Evolutionary conservation across 495 filamentous ascomycete genomes (phyloP), one percentile per base, ranked within the genome.

Genomic region (Xylaria telfairii): DNA sequence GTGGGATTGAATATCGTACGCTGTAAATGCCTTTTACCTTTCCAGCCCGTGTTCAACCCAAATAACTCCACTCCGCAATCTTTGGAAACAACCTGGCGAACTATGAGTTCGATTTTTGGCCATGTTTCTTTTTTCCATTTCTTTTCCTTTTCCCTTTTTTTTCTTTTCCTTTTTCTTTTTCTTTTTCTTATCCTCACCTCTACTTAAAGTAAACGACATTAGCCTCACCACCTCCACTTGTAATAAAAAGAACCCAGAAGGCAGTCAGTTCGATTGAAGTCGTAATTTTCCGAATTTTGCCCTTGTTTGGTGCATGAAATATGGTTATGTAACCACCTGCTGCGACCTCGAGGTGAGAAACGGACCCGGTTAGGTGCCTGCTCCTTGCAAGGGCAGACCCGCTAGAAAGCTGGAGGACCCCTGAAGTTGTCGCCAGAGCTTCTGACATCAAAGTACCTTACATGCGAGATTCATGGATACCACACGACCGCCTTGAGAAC

Each of bases 1-100:
- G 68, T 70, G 68, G 68, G 68, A 70, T 70, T 65, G 61, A 65
- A 70, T 70, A 70, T 39, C 60, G 68, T 56, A 70, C 68, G 60
- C 61, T 59, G 60, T 65, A 64, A 65, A 70, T 70, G 68, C 68
- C 68, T 70, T 70, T 70, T 70, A 70, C 68, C 68, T 70, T 65
- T 64, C 53, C 61, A 59, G 61, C 60, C 61, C 68, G 68, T 70
- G 68, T 70, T 70, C 61, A 65, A 70, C 68, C 68, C 68, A 70
- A 59, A 28, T 65, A 17, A 70, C 68, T 70, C 68, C 68, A 70
- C 60, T 70, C 68, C 61, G 68, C 49, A 70, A 70, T 70, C 68
- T 70, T 70, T 70, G 68, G 68, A 70, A 70, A 47, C 41, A 15
- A 42, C 21, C 15, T 30, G 21, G 28, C 61, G 68, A 70, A 70